phyloP scores from a whole-genome alignment of 768 basidiomycete species.

The Cystobasidium ongulense region DNA sequence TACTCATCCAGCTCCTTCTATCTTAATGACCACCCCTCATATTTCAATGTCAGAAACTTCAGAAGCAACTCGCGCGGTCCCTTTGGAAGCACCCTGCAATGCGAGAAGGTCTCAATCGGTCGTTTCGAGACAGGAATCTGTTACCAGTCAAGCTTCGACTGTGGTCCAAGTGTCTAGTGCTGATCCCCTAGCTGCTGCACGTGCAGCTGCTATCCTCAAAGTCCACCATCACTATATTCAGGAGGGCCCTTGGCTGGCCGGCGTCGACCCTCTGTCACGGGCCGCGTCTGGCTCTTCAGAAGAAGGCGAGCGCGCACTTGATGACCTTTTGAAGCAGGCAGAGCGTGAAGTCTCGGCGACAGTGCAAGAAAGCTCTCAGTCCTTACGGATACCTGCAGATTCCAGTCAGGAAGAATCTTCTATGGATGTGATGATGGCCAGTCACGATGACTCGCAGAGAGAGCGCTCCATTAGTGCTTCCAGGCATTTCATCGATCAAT shows the following conservation, averaged over 20 bases:
- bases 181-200: slow-evolving; percentile 75
- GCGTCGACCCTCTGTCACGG: background rate
- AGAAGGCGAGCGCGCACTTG: slow-evolving; percentile 18
- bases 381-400: background rate
- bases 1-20: no score
- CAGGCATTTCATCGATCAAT: background rate
- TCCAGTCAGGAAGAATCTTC: background rate
- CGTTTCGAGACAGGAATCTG: background rate
- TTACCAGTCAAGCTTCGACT: slow-evolving; percentile 36
- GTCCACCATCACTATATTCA: slow-evolving; percentile 84
- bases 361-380: background rate
- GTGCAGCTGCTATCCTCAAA: slow-evolving; percentile 87
- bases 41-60: no score
- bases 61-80: no score
- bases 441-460: background rate
- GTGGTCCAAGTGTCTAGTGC: slow-evolving; percentile 75
- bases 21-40: no score
- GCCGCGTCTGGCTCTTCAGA: background rate
- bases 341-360: background rate
- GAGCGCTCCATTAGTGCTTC: background rate
- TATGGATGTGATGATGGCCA: background rate
- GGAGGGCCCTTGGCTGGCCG: slow-evolving; percentile 47
- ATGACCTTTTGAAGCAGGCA: slow-evolving; percentile 18
- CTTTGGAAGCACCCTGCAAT: background rate
- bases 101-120: background rate